Base-by-base conservation (phyloP, 495 filamentous ascomycete genomes). In the Gamarada debralockiae region DNA sequence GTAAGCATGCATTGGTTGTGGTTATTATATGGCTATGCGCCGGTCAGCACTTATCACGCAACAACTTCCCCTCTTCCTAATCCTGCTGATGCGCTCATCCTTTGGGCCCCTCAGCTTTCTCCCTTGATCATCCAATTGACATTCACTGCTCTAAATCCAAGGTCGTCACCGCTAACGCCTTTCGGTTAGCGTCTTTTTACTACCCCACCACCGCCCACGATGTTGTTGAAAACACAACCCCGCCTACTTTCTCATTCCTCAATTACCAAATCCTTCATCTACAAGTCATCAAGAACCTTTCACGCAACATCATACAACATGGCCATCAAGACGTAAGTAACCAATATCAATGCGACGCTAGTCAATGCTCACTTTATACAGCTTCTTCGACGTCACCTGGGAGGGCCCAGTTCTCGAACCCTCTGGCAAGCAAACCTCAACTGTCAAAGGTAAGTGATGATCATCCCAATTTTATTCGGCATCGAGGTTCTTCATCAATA, bases 361-460 rank as follows among this genome's bases (percentile, higher is more conserved):
- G 12, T 42, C 37, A 13, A 57, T 52, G 29, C 47, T 51, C 14
- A 48, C 53, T 37, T 33, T n/a, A 3, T 6, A 41, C 37, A 61
- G 62, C 29, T 89, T 71, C 70, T 89, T 89, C 73, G 82, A 85
- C 53, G 60, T 86, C 53, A 64, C 71, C 57, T 89, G 85, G 85
- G 71, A 77, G 56, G 85, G 83, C 34, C 85, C 85, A 38, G 76
- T 81, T 64, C 55, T 85, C 48, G 79, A 86, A 60, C 39, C 52
- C 51, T 67, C 68, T 40, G 71, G 76, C 72, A 77, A 78, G 52
- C 64, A 75, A 58, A 86, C 82, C 55, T 66, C 67, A 38, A 75
- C 74, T 45, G 62, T 81, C 59, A 78, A 81, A 68, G 56, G 82
- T 90, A 82, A 79, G 85, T 73, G 42, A 5, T 53, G 15, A 43